phyloP scores from a whole-genome alignment of 805 yeast species.

The Saccharomycopsis sp. region DNA sequence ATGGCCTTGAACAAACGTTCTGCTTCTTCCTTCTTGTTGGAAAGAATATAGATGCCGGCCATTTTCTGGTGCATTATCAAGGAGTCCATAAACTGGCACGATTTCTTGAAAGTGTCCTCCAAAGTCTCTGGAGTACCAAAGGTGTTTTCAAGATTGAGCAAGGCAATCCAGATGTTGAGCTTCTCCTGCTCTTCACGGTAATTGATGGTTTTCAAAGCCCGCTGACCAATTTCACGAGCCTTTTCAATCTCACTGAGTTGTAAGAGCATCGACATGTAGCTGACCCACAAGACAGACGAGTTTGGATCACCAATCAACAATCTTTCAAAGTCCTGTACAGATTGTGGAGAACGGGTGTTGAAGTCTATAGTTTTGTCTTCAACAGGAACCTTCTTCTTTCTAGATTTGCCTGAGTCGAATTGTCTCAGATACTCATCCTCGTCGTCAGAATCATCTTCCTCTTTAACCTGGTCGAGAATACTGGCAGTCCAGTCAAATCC shows the following conservation, averaged over 20 bases:
- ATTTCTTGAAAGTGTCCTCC: conserved; percentile 72
- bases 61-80: conserved; percentile 73
- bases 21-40: conserved; percentile 70
- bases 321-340: conserved; percentile 87
- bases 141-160: conserved; percentile 86
- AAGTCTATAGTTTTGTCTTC: conserved; percentile 85
- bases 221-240: conserved; percentile 87
- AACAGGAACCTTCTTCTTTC: conserved; percentile 36
- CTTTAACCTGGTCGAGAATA: conserved; percentile 73
- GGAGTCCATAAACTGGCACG: conserved; percentile 90
- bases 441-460: conserved; percentile 45
- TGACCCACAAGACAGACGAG: conserved; percentile 94
- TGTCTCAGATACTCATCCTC: conserved; percentile 42
- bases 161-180: conserved; percentile 91
- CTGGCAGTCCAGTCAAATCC: conserved; percentile 97
- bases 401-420: conserved; percentile 28
- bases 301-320: conserved; percentile 86
- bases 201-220: conserved; percentile 86
- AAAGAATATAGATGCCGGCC: conserved; percentile 64
- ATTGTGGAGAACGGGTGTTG: conserved; percentile 82
- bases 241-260: conserved; percentile 91
- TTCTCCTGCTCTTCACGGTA: conserved; percentile 91
- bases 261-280: conserved; percentile 95
- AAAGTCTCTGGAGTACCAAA: conserved; percentile 83
- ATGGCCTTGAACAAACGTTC: conserved; percentile 56